These are phyloP conservation scores for Blastomyces gilchristii DNA, from an alignment of 2,329 filamentous ascomycete species.

Conservation along the genomic window DNA sequence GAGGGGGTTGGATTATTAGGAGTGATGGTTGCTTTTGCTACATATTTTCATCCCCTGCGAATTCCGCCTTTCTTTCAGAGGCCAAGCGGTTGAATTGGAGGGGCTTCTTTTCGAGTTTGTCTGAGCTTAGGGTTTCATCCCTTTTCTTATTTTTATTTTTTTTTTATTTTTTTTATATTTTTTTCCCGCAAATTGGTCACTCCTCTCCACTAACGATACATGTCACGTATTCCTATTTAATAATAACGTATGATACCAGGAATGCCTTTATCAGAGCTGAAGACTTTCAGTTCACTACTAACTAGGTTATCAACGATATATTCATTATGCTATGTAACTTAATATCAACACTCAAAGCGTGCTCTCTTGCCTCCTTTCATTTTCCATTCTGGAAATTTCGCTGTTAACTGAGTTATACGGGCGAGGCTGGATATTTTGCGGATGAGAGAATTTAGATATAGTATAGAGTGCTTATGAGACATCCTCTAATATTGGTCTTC, in stretches of 20 bases:
- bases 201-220: not conserved
- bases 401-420: no score
- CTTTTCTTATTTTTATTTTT: no score
- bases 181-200: not conserved
- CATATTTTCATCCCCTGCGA: not conserved
- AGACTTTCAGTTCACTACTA: not conserved
- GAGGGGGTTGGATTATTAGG: constrained; percentile 9
- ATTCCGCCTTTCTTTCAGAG: not conserved
- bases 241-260: not conserved
- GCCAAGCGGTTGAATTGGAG: no score
- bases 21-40: not conserved
- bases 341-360: not conserved
- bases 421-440: no score
- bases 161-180: not conserved
- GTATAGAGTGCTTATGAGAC: no score
- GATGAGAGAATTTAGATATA: no score
- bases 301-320: not conserved
- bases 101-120: not conserved
- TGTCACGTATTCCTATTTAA: not conserved
- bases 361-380: no score
- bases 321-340: not conserved
- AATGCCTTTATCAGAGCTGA: not conserved
- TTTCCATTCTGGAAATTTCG: no score
- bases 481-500: no score
- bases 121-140: not conserved